Conservation (phyloP, 495 filamentous ascomycete species). For the Aspergillus baeticus region DNA sequence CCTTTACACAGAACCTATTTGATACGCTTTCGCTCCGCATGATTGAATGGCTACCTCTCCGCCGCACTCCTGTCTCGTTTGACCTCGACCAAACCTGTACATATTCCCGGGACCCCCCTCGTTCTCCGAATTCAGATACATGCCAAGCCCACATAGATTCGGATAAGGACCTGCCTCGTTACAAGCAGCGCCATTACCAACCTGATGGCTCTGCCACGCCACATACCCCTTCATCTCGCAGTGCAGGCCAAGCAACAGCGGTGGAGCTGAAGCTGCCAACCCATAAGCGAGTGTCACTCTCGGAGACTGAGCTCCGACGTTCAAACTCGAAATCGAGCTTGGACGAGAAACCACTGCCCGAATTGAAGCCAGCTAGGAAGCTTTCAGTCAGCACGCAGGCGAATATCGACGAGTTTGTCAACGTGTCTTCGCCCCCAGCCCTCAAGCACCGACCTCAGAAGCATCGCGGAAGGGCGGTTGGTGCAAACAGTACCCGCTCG, state of each 20-base stretch:
- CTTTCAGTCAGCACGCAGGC: slow-evolving; percentile 29
- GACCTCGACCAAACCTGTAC: slow-evolving; percentile 14
- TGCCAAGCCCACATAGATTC: slow-evolving; percentile 5
- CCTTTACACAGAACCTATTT: slow-evolving; percentile 80
- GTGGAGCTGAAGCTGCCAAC: slow-evolving; percentile 39
- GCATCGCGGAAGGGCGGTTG: slow-evolving; percentile 35
- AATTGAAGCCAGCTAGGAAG: slow-evolving; percentile 31
- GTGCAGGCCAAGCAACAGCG: slow-evolving; percentile 25
- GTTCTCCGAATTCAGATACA: slow-evolving; percentile 17
- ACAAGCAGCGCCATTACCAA: slow-evolving; percentile 14
- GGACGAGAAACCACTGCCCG: slow-evolving; percentile 34
- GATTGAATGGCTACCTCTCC: slow-evolving; percentile 73
- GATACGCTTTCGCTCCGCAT: slow-evolving; percentile 74
- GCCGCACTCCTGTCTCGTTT: slow-evolving; percentile 29
- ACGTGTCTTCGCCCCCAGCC: slow-evolving; percentile 41
- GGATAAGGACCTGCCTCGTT: slow-evolving; percentile 13
- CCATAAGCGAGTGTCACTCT: slow-evolving; percentile 41
- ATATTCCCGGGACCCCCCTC: background rate
- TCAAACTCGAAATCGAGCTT: slow-evolving; percentile 30
- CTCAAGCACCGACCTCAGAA: slow-evolving; percentile 46
- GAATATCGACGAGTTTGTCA: slow-evolving; percentile 26
- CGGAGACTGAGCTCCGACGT: slow-evolving; percentile 38
- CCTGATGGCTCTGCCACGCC: slow-evolving; percentile 14
- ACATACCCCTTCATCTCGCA: slow-evolving; percentile 36
- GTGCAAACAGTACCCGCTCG: slow-evolving; percentile 17